Base-by-base conservation (phyloP, 257 asterid species). In the Primulina eburnea region DNA sequence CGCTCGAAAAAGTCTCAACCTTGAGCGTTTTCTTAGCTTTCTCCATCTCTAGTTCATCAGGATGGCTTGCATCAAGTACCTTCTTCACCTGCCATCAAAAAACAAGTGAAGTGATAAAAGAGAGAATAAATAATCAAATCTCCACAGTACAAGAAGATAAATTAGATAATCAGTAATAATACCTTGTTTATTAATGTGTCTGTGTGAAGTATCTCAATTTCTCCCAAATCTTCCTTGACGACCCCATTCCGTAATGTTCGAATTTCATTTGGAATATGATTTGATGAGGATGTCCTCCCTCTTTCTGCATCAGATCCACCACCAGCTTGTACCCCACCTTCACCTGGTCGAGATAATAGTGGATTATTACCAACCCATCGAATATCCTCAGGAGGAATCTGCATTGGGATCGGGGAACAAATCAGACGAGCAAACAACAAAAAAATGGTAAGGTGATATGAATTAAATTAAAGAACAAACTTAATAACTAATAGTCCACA, bases 351-450 rank as follows among this genome's bases (percentile, higher is more conserved):
- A 73, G 90, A 77, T 76, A 83, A 68, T 58, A 82, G 92, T 18
- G 97, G 97, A 73, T 89, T 90, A 71, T 83, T 90, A 72, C 96
- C 97, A 72, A 89, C 77, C 99, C 99, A 94, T 69, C 89, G 85
- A 62, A 94, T 86, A 80, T 91, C 96, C 80, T 83, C 91, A n/a
- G 86, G 85, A 55, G 85, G 89, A 73, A 94, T 80, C 99, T 94
- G 90, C 69, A 80, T 77, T 30, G 43, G 53, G 62, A 50, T 70
- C 40, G 57, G 62, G 53, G 10, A 33, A 72, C 37, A 20, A 43
- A 57, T 66, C 60, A 24, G 60, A 29, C 65, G 38, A 17, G 43
- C 26, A 28, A 43, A 18, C 43, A 75, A 55, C 9, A 21, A 55
- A 71, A 3, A 58, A 72, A 26, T 17, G 26, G 26, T 29, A 16